phyloP scores from a whole-genome alignment of 306 rosid genomes.

The Ochetophila trinervis region DNA sequence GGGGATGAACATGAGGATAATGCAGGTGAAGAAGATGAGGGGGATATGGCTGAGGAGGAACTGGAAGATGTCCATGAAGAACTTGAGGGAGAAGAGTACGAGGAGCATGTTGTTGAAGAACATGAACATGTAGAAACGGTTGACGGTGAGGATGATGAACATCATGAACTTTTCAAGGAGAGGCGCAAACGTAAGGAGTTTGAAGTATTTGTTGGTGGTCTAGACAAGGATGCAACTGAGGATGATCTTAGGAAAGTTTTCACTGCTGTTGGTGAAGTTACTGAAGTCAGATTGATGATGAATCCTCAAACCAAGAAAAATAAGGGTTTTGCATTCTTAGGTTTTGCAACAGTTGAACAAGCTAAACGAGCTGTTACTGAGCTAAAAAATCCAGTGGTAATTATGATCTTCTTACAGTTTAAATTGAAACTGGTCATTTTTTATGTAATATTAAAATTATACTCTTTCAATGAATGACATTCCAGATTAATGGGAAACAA shows the following conservation, averaged over 20 bases:
- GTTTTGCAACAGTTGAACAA: constrained; percentile 83
- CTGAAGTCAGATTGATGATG: constrained; percentile 94
- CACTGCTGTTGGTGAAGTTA: constrained; percentile 70
- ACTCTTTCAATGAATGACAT: constrained; percentile 38
- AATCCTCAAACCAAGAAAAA: constrained; percentile 89
- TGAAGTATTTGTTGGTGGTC: constrained; percentile 97
- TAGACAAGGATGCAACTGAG: constrained; percentile 91
- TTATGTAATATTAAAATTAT: constrained; percentile 22
- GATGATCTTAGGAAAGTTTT: constrained; percentile 82
- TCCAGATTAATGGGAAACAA: constrained; percentile 95
- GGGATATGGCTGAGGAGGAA: constrained; percentile 73
- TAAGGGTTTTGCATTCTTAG: constrained; percentile 97
- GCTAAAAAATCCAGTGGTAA: constrained; percentile 85
- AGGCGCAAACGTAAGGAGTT: constrained; percentile 88
- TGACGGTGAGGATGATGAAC: constrained; percentile 83
- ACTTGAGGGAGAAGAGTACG: constrained; percentile 72
- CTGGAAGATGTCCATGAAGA: constrained; percentile 74
- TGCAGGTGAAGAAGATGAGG: constrained; percentile 73
- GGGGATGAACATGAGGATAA: constrained; percentile 71
- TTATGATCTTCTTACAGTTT: constrained; percentile 28
- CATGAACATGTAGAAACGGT: constrained; percentile 51
- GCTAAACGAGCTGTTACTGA: constrained; percentile 85
- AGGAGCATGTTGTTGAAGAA: constrained; percentile 58
- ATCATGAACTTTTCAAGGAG: constrained; percentile 84
- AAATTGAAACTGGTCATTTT: constrained; percentile 25